Base-by-base conservation (phyloP, 2,329 filamentous ascomycete genomes). In the Diaporthe caulivora region DNA sequence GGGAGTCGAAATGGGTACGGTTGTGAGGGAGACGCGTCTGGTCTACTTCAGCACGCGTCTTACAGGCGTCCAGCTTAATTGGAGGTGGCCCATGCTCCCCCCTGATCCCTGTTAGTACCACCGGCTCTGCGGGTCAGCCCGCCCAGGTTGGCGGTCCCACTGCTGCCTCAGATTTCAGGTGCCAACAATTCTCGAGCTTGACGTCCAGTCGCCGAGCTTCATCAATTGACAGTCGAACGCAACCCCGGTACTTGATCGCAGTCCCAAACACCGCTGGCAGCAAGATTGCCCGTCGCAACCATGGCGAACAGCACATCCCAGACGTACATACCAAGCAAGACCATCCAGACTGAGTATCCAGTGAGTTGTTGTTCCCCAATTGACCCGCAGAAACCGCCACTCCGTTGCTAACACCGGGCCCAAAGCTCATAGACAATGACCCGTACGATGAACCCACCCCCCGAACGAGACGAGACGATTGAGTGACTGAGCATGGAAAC, bases 381-480 rank as follows among this genome's bases (percentile, higher is more conserved):
- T 77, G 75, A 71, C 49, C 70, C 44, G 37, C 51, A 71, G 77
- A 67, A 70, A 9, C 37, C 7, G 2, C 60, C 76, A 69, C 75
- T 76, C 77, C 76, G 40, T 60, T 51, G 71, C 74, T 76, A 76
- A 79, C 78, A 77, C 73, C 72, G 64, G 64, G 62, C 71, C 71
- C 75, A 73, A 78, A 99, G 97, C 93, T 98, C 87, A 98, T 99
- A 85, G 97, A 99, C 88, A 97, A 94, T 87, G 97, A 99, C 86
- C 97, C 97, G 95, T 98, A 95, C 82, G 92, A 84, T 76, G 72
- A 73, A 78, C 72, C 77, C 64, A 24, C 65, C 67, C 24, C 68
- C 21, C 47, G 55, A 58, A 18, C 29, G 13, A 69, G 17, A 31
- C 60, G 29, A 40, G 40, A 11, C 31, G 53, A 51, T 10, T 15